Evolutionary conservation across 768 basidiomycete species (phyloP), one percentile per base, ranked within the genome.

Genomic region (Exidia glandulosa): DNA sequence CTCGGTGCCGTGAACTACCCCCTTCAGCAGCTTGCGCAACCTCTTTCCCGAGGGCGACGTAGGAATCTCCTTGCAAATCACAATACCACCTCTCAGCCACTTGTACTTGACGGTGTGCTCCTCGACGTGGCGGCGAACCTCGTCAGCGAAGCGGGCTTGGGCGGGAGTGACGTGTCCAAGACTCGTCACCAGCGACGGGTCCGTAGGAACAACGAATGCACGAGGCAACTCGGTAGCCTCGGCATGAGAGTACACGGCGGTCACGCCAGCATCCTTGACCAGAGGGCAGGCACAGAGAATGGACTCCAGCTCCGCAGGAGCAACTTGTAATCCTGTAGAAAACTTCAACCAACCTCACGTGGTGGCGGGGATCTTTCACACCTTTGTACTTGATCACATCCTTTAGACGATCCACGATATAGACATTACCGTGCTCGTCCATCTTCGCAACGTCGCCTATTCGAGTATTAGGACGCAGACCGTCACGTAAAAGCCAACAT

Each of bases 361-460:
- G n/a, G 5, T 31, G 34, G 30, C 16, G 10, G 27, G 30, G 5
- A 10, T 29, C 14, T 16, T 25, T 60, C 29, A 12, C 64, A 63
- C 67, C 67, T 52, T 68, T 68, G 57, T 67, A 65, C 55, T 70
- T 70, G 59, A 70, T 65, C 23, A 70, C 60, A 58, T 70, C 65
- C 63, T 67, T 67, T 23, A 66, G 36, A 6, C 63, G 56, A 41
- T 64, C 63, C 10, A 59, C 59, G 41, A 64, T 66, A 19, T 19
- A 63, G 7, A 68, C n/a, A 50, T 58, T 60, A 9, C 30, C 50
- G 25, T 54, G 25, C 50, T 27, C 27, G 25, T 54, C 50, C 9
- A 54, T 23, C 1, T 27, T 25, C 4, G 25, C 50, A 19, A 54
- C 25, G 3, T 54, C 50, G 9, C 50, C 50, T 54, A 27, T 29